Evolutionary conservation across 768 basidiomycete genomes (phyloP).

Genomic region (Hysterangium stoloniferum): DNA sequence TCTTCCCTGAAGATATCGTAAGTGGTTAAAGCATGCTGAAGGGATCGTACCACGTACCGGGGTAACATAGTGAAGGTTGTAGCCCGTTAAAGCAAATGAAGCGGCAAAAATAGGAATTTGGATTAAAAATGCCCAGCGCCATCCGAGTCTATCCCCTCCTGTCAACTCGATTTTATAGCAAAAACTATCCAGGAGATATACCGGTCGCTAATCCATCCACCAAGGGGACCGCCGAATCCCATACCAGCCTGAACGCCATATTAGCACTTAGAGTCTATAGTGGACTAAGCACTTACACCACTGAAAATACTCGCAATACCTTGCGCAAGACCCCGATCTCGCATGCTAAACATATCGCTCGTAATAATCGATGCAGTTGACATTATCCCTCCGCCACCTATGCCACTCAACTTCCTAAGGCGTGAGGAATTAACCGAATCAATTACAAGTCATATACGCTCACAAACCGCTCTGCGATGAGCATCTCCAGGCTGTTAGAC

Average conservation of each 20-base stretch:
- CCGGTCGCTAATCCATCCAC: constrained; percentile 64
- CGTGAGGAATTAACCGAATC: too few relatives aligned
- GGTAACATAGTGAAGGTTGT: constrained; percentile 58
- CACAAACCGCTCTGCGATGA: constrained; percentile 70
- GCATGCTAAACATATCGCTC: constrained; percentile 74
- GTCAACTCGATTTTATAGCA: neutral
- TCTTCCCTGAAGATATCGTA: constrained; percentile 41
- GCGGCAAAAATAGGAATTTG: constrained; percentile 62
- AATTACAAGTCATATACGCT: constrained; percentile 27
- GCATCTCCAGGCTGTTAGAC: constrained; percentile 59
- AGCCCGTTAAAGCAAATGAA: constrained; percentile 49
- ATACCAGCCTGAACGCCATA: constrained; percentile 49
- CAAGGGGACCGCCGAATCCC: constrained; percentile 76
- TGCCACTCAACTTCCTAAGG: constrained; percentile 59
- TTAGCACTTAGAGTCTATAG: neutral
- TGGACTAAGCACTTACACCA: constrained; percentile 52
- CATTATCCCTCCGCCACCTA: constrained; percentile 72
- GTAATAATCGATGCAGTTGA: constrained; percentile 71
- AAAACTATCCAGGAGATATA: constrained; percentile 26
- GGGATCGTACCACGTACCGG: too few relatives aligned
- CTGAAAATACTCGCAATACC: constrained; percentile 68
- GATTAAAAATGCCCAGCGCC: constrained; percentile 75
- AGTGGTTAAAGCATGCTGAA: neutral
- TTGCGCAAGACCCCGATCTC: constrained; percentile 69
- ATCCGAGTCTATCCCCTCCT: constrained; percentile 49